phyloP scores from a whole-genome alignment of 441 rosid genomes.

The Aleurites moluccanus region DNA sequence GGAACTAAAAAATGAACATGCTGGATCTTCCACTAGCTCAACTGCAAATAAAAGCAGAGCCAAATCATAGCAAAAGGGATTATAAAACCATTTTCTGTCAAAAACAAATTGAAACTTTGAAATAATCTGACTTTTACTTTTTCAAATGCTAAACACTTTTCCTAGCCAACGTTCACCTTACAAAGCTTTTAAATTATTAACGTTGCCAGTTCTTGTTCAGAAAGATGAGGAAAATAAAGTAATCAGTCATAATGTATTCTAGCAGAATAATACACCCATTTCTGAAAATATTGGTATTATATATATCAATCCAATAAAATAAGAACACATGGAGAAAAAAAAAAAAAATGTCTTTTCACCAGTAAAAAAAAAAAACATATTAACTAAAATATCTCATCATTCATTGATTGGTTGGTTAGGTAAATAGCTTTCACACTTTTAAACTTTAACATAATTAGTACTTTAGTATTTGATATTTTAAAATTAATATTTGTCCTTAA shows the following conservation, averaged over 20 bases:
- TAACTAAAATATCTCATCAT: no score
- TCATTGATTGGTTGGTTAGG: no score
- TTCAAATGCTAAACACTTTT: slow-evolving; percentile 28
- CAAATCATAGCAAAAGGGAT: slow-evolving; percentile 4
- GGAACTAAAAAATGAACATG: not conserved
- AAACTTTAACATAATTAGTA: no score
- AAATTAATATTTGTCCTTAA: no score
- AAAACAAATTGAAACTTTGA: slow-evolving; percentile 22
- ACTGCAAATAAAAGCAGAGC: slow-evolving; percentile 21
- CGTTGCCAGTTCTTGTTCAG: slow-evolving; percentile 24
- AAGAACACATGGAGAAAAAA: no score
- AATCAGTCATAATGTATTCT: not conserved
- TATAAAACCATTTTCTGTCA: slow-evolving; percentile 12
- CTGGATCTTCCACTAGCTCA: not conserved
- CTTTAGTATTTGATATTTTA: no score
- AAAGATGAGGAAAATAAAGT: slow-evolving; percentile 1
- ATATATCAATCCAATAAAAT: no score
- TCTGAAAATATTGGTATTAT: no score
- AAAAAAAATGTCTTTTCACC: no score
- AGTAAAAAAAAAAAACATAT: no score
- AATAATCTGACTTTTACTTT: slow-evolving; percentile 32
- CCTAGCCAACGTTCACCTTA: slow-evolving; percentile 15
- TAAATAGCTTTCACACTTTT: no score
- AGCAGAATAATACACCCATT: not conserved
- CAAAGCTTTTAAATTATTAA: slow-evolving; percentile 13